These are phyloP conservation scores for Stephanodiscus triporus DNA, from an alignment of 108 stramenopile species.

Conservation along the genomic window DNA sequence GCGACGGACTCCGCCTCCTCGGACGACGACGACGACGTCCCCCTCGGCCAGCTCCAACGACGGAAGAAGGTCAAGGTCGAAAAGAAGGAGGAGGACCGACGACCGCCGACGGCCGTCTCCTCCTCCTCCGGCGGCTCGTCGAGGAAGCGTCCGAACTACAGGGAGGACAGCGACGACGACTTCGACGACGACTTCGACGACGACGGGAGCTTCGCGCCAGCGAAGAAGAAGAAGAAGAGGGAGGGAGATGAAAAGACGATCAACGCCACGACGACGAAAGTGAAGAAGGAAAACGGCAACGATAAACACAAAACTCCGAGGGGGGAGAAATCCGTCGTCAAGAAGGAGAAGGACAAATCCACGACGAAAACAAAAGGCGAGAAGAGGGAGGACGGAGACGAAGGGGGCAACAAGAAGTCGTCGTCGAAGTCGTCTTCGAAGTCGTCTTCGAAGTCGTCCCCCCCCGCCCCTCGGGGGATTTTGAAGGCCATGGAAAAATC, in stretches of 20 bases:
- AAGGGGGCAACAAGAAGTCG: conserved; percentile 12
- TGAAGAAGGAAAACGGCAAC: conserved; percentile 15
- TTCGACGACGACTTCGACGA: conserved; percentile 17
- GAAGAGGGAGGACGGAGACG: conserved; percentile 21
- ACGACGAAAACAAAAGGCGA: not conserved
- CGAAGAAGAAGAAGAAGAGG: conserved; percentile 43
- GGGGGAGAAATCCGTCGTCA: not conserved
- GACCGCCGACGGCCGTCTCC: conserved; percentile 17
- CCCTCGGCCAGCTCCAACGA: not conserved
- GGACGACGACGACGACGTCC: conserved; percentile 5
- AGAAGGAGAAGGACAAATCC: conserved; percentile 10
- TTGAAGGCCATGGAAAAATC: conserved; percentile 80
- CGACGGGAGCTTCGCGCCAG: conserved; percentile 10
- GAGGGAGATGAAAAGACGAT: conserved; percentile 19
- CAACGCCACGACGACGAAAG: conserved; percentile 18
- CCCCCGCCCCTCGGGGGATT: no score
- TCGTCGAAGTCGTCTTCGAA: conserved; percentile 13
- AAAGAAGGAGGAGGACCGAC: not conserved
- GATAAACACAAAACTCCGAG: conserved; percentile 17
- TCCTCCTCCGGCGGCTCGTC: conserved; percentile 2
- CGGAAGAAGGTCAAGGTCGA: not conserved
- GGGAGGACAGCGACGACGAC: conserved; percentile 20
- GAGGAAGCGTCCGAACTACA: conserved; percentile 23
- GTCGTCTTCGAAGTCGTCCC: conserved; percentile 4
- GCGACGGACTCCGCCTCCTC: no score